phyloP scores from a whole-genome alignment of 2,329 filamentous ascomycete genomes.

The Plectosphaerella cucumerina region DNA sequence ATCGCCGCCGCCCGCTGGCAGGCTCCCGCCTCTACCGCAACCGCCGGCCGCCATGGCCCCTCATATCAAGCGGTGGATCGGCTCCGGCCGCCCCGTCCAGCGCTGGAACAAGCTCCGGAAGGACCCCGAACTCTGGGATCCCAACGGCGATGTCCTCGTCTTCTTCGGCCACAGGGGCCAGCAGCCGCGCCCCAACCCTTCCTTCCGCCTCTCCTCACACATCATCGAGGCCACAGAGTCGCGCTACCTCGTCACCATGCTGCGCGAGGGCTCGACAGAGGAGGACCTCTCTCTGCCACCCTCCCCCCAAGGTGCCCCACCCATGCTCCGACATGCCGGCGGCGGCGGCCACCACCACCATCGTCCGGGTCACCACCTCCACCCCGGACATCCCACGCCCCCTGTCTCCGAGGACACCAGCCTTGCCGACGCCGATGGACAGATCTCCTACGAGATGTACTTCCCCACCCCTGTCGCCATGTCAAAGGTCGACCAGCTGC shows the following conservation, averaged over 20 bases:
- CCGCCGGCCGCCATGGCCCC: constrained; percentile 21
- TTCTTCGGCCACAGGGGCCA: constrained; percentile 46
- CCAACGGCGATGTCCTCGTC: constrained; percentile 55
- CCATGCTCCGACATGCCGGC: constrained; percentile 32
- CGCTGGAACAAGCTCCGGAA: constrained; percentile 55
- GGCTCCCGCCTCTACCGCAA: constrained; percentile 16
- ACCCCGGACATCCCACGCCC: constrained; percentile 33
- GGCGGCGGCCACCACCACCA: constrained; percentile 12
- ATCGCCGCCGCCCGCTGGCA: constrained; percentile 13
- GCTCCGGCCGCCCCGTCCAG: constrained; percentile 41
- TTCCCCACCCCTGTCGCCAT: constrained; percentile 53
- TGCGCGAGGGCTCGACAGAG: constrained; percentile 49
- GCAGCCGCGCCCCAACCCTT: constrained; percentile 41
- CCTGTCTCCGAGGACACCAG: constrained; percentile 40
- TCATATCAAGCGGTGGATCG: constrained; percentile 49
- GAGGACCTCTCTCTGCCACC: constrained; percentile 39
- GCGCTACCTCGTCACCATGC: constrained; percentile 44
- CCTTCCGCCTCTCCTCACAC: constrained; percentile 54
- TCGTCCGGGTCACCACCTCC: constrained; percentile 14
- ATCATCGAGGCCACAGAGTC: constrained; percentile 56
- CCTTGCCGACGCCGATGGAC: constrained; percentile 42
- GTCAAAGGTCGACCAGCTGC: constrained; percentile 41
- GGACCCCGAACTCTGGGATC: constrained; percentile 58
- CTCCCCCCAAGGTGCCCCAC: constrained; percentile 36
- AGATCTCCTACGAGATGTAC: constrained; percentile 59